A percentile compares a stretch with the other conserved stretches of the same genome.
phyloP scores from a whole-genome alignment of 441 rosid species.

The Erysimum pusillum region DNA sequence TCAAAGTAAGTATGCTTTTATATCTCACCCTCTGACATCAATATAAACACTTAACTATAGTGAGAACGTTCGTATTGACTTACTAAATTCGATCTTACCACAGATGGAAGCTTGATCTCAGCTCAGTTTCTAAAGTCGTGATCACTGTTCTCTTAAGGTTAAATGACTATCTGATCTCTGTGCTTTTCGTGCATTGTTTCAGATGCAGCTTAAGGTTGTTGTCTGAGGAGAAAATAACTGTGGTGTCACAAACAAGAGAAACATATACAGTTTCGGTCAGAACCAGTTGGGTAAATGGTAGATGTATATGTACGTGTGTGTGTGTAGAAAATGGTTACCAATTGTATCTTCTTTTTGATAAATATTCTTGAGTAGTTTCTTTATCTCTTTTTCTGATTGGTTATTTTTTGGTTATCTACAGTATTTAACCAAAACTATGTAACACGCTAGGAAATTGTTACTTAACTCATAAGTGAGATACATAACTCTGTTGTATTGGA shows the following conservation, averaged over 20 bases:
- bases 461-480: not conserved
- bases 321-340: slow-evolving; percentile 36
- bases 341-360: slow-evolving; percentile 15
- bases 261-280: slow-evolving; percentile 10
- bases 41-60: slow-evolving; percentile 5
- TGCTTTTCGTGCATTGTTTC: slow-evolving; percentile 24
- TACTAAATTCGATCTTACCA: not conserved
- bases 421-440: slow-evolving; percentile 21
- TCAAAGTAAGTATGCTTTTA: slow-evolving; percentile 44
- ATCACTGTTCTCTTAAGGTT: slow-evolving; percentile 14
- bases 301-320: slow-evolving; percentile 29
- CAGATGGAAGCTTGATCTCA: not conserved
- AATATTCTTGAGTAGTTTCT: not conserved
- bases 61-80: not conserved
- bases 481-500: not conserved
- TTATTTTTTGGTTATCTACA: slow-evolving; percentile 11
- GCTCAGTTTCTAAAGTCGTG: not conserved
- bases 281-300: slow-evolving; percentile 29
- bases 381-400: not conserved
- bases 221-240: slow-evolving; percentile 37
- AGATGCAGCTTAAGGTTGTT: slow-evolving; percentile 37
- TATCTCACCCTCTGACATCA: slow-evolving; percentile 12
- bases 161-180: slow-evolving; percentile 16
- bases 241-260: slow-evolving; percentile 20
- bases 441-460: slow-evolving; percentile 1